Percentiles rank a stretch among this genome's conserved stretches.
Evolutionary conservation across 1,139 yeast genomes (phyloP).

Genomic region (Debaryomyces sp.): DNA sequence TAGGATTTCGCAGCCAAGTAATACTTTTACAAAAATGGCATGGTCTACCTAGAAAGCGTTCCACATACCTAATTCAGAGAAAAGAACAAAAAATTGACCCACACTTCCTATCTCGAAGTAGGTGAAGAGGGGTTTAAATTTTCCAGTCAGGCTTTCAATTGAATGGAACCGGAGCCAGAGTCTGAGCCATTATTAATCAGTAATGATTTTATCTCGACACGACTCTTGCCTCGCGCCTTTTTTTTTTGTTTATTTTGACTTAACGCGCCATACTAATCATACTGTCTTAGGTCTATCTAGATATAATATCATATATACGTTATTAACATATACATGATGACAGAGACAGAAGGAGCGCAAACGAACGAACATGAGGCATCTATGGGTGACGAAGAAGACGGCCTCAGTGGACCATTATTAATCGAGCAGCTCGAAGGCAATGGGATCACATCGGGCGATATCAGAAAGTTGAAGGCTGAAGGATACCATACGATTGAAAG

Average conservation of each 20-base stretch:
- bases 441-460: constrained; percentile 81
- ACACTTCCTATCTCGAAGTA: no score
- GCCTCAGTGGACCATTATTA: constrained; percentile 43
- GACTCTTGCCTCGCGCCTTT: not conserved
- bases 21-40: no score
- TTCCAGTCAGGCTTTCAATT: no score
- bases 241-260: constrained; percentile 1
- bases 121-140: no score
- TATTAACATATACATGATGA: constrained; percentile 12
- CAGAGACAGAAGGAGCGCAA: constrained; percentile 18
- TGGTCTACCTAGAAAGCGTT: no score
- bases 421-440: constrained; percentile 67
- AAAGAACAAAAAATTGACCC: no score
- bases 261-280: not conserved
- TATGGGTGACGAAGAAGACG: constrained; percentile 38
- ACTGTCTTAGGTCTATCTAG: not conserved
- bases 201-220: not conserved
- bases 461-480: constrained; percentile 76
- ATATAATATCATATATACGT: not conserved
- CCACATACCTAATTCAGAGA: no score
- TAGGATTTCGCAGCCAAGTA: no score
- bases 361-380: constrained; percentile 13
- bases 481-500: constrained; percentile 91
- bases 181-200: no score
- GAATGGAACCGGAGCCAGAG: no score